Evolutionary conservation across 306 rosid genomes (phyloP), one percentile per base, ranked within the genome.

Genomic region (Ochetophila trinervis): DNA sequence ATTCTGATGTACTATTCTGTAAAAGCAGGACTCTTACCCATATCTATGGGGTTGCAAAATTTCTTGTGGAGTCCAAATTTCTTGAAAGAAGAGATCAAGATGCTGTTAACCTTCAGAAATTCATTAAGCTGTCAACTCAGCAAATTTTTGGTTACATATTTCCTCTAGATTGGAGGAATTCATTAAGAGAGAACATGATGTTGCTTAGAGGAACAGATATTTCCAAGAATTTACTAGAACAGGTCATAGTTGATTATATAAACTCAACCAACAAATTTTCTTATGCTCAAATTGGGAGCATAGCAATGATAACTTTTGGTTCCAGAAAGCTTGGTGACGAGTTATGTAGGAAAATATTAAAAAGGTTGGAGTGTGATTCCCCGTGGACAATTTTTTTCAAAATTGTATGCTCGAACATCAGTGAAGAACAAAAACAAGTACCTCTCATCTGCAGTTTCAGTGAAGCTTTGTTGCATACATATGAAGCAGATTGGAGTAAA

Each of bases 271-370:
- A 5, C 27, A 50, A 22, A 45, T 51, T 81, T 40, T 60, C 86
- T 19, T 24, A 64, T 54, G 86, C 76, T 36, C 66, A 64, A 71
- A 76, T 89, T 30, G 96, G 92, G 76, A 72, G 73, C 45, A 65
- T 80, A 9, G 75, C 60, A 6, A 69, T 78, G 76, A 63, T 70
- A 67, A 63, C 80, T 67, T 71, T 89, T 42, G 88, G 89, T 7
- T 63, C 68, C 1, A 45, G 80, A 37, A 63, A 44, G 59, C 65
- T 71, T 3, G 40, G 51, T 53, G 16, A 23, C 40, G 81, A 74
- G 51, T 14, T 74, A 2, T 65, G 27, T 42, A 27, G 17, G 17
- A 44, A 50, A 49, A 55, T 80, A 50, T 20, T 48, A 42, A 9
- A 22, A 21, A 74, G 30, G 59, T 48, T 72, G 35, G 18, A 70